Conservation (phyloP, 2,329 filamentous ascomycete species). For the Didymella keratinophila region DNA sequence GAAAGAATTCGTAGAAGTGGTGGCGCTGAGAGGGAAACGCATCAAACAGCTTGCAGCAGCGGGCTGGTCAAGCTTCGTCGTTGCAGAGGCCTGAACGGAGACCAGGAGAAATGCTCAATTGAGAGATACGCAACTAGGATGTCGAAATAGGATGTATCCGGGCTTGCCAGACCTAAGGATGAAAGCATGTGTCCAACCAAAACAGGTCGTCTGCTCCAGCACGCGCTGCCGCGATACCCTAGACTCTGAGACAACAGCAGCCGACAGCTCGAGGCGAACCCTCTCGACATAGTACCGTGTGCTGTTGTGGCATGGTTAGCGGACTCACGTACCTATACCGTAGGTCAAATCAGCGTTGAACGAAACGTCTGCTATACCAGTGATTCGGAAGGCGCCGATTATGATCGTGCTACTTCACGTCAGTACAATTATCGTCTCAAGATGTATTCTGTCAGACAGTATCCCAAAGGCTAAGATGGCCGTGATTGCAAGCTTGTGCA, state of each 20-base stretch:
- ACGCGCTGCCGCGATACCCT: neutral
- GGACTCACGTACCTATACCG: constrained; percentile 23
- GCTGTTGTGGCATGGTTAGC: constrained; percentile 1
- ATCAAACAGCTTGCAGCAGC: constrained; percentile 31
- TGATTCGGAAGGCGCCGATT: constrained; percentile 8
- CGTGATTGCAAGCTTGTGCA: constrained; percentile 37
- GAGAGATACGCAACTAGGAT: neutral
- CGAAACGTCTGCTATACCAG: neutral
- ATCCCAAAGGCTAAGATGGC: constrained; percentile 37
- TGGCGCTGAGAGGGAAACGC: constrained; percentile 28
- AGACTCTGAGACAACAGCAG: constrained; percentile 5
- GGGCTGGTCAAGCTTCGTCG: constrained; percentile 39
- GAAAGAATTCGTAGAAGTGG: constrained; percentile 33
- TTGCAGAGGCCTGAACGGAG: constrained; percentile 2
- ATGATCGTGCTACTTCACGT: neutral
- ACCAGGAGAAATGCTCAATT: neutral
- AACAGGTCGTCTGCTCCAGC: neutral
- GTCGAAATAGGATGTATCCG: neutral
- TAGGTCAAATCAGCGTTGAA: constrained; percentile 26
- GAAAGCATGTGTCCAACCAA: neutral
- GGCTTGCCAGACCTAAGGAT: neutral
- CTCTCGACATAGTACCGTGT: neutral
- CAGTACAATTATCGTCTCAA: neutral
- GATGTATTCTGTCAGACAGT: constrained; percentile 22
- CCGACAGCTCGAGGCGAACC: constrained; percentile 4